Base-by-base conservation (phyloP, 129 eudicot genomes). In the Chrysanthemum seticuspe region DNA sequence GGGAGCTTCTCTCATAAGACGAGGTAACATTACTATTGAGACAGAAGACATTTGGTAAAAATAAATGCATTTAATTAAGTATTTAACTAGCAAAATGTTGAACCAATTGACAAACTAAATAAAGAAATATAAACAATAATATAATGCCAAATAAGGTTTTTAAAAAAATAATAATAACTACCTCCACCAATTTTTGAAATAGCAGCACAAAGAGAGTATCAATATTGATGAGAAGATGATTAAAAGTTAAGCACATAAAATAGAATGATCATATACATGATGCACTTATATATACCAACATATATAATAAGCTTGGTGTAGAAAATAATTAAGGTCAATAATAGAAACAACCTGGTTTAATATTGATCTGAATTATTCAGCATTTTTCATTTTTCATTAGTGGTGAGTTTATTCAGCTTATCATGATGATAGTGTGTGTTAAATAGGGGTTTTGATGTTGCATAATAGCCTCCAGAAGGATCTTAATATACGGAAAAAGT, bases 341-440 rank as follows among this genome's bases (percentile, higher is more conserved):
- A 13, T 13, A 57, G n/a, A 51, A 65, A 53, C 27, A 18, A 65
- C 65, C 72, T 65, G 66, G 62, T 74, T 62, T 50, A 70, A 40
- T 65, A 64, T 54, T 62, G 34, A 73, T 62, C 36, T 27, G 31
- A 51, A 73, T 49, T 36, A 62, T 49, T 13, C 15, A 62, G 18
- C 29, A 29, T 29, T 29, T 29, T 64, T 14, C 10, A 64, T 64
- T 60, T 63, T 63, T 44, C 45, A 15, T 53, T 14, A 40, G 40
- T 7, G 73, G 67, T 18, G 8, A 52, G 2, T 3, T 15, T 55
- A 31, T 31, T 31, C 3, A 31, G 5, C 36, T 29, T 29, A 29
- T 29, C 31, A 31, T 31, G 36, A 31, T 31, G 14, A 55, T n/a
- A 55, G 19, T 5, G 12, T 5, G 12, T 13, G 16, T 21, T 67